These are phyloP conservation scores for Tanozyma kutaoensis DNA, from an alignment of 805 yeast species.

Conservation along the genomic window DNA sequence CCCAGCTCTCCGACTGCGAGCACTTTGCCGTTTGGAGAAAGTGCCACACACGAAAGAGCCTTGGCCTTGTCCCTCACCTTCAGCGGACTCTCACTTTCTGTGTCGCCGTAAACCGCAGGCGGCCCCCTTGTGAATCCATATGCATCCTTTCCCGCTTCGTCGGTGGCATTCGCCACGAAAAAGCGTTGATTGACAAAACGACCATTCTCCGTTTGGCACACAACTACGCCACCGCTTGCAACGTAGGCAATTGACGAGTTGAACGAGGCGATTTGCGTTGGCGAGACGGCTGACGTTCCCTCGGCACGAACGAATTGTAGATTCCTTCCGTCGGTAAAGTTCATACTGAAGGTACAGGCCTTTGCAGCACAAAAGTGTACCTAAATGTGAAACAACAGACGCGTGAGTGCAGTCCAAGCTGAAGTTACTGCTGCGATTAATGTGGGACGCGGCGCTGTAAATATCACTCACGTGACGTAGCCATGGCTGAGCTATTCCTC, in stretches of 20 bases:
- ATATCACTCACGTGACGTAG: background rate
- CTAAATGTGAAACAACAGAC: background rate
- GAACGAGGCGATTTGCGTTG: conserved; percentile 26
- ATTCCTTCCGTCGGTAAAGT: too few relatives aligned
- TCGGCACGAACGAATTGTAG: background rate
- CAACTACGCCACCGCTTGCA: conserved; percentile 51
- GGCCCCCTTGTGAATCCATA: conserved; percentile 22
- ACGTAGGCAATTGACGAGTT: conserved; percentile 34
- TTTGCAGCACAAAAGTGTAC: too few relatives aligned
- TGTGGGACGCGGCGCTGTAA: background rate
- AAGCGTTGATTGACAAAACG: conserved; percentile 26
- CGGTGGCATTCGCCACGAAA: conserved; percentile 32
- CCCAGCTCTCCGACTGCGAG: conserved; percentile 66
- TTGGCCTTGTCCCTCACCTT: conserved; percentile 27
- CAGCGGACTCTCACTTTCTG: background rate
- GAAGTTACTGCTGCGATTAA: too few relatives aligned
- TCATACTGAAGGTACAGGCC: too few relatives aligned
- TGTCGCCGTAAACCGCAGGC: conserved; percentile 6
- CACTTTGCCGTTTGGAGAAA: conserved; percentile 38
- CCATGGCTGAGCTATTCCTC: background rate
- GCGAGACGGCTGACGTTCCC: conserved; percentile 34
- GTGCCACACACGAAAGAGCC: conserved; percentile 41
- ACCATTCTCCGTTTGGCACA: conserved; percentile 17
- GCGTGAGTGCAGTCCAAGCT: too few relatives aligned
- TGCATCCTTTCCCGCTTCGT: conserved; percentile 1